phyloP scores from a whole-genome alignment of 345 rosid species.

The Firmiana major region DNA sequence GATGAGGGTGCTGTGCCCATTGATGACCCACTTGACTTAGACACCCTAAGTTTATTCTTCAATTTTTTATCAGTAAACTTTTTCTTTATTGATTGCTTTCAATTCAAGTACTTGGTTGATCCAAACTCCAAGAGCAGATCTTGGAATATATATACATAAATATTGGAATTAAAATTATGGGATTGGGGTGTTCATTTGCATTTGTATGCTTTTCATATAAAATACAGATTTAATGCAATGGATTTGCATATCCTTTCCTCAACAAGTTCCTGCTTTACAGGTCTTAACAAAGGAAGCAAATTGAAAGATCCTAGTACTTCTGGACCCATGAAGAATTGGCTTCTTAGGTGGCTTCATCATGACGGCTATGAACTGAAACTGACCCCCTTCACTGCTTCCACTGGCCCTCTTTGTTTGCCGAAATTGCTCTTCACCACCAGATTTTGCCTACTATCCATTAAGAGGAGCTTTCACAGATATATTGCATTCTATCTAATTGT shows the following conservation, averaged over 20 bases:
- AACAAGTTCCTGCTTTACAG: conserved; percentile 40
- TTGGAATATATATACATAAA: background rate
- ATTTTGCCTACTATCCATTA: background rate
- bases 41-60: background rate
- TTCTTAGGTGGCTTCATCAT: conserved; percentile 34
- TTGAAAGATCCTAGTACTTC: background rate
- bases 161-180: background rate
- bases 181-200: background rate
- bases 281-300: conserved; percentile 19
- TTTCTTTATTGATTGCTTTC: background rate
- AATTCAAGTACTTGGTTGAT: background rate
- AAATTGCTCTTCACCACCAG: conserved; percentile 20
- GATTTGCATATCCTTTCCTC: conserved; percentile 21
- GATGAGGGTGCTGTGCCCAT: background rate
- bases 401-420: conserved; percentile 19
- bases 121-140: conserved; percentile 7
- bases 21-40: background rate
- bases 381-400: conserved; percentile 10
- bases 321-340: conserved; percentile 36
- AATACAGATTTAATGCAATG: background rate
- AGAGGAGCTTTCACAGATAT: conserved; percentile 20
- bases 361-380: conserved; percentile 16
- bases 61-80: background rate
- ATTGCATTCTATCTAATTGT: background rate
- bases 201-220: too few relatives aligned